Evolutionary conservation across 495 filamentous ascomycete genomes (phyloP), one percentile per base, ranked within the genome.

Genomic region (Annulohypoxylon nitens): DNA sequence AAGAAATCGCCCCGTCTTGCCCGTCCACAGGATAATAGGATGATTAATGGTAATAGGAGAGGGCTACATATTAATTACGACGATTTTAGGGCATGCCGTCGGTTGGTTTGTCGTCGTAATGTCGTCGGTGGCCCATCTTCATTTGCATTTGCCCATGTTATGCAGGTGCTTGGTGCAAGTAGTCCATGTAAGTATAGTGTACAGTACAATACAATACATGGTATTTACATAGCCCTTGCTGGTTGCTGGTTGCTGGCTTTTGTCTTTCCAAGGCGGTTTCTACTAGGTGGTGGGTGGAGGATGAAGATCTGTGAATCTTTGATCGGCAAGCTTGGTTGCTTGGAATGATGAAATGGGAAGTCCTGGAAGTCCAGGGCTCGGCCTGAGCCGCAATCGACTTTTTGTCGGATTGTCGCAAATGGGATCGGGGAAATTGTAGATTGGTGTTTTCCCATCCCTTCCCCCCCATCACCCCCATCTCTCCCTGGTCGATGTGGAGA

Each of bases 371-470:
- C 61, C 65, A 69, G 64, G 67, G 45, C 67, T 69, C 74, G 76
- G 76, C 76, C 74, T 70, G 74, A 78, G 76, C 76, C 76, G 76
- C 76, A 78, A 78, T 78, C 71, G 76, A 75, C 64, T 76, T 78
- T 75, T 68, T 75, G 66, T 69, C 72, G 72, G 57, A 64, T 74
- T 63, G 61, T 73, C 74, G 71, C 63, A 75, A 76, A 75, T 76
- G 67, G 70, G 69, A 78, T 78, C 69, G 76, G 76, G 65, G 74
- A 76, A 76, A 73, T 72, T 54, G 50, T 30, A 54, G 50, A 54
- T 54, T 70, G 67, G 61, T 70, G 68, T 71, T 76, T 76, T 75
- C 74, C 75, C 74, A 76, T 78, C 59, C 37, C 30, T 20, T 54
- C 55, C 51, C 61, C 16, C 47, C 58, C 66, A 48, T n/a, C 48